Conservation (phyloP, 2,329 filamentous ascomycete genomes). For the Fusarium sororula region DNA sequence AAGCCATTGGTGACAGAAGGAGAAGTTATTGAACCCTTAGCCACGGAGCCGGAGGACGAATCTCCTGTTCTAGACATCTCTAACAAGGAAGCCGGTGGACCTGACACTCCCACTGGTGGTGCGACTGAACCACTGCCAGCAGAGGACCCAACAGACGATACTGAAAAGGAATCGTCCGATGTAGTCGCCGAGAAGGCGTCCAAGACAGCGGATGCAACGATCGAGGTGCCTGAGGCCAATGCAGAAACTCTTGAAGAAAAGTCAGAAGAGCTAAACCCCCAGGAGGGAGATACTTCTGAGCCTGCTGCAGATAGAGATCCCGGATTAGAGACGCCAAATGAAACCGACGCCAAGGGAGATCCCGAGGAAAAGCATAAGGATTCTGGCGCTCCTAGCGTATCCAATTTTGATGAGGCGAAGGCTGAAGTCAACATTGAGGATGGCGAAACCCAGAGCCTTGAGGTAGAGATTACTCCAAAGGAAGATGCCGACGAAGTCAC, state of each 20-base stretch:
- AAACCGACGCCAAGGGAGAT: neutral
- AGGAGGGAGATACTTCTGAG: neutral
- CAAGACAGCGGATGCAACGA: neutral
- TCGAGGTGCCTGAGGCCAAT: neutral
- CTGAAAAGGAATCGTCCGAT: neutral
- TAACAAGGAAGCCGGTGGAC: neutral
- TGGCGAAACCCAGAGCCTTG: neutral
- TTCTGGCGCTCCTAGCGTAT: neutral
- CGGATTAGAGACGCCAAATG: conserved; percentile 9
- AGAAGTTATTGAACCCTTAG: neutral
- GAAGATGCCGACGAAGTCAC: conserved; percentile 2
- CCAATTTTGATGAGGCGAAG: conserved; percentile 9
- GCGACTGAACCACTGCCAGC: neutral
- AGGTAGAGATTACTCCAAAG: neutral
- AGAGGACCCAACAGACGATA: neutral
- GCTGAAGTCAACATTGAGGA: conserved; percentile 6
- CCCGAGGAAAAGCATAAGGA: neutral
- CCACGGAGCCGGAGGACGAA: conserved; percentile 5
- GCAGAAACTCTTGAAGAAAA: conserved; percentile 4
- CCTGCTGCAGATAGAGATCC: neutral
- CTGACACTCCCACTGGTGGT: neutral
- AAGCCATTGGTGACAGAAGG: neutral
- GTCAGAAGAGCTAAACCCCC: neutral
- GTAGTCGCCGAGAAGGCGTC: neutral
- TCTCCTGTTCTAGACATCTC: neutral